A percentile compares a stretch with the other conserved stretches of the same genome.
These are phyloP conservation scores for Tulasnella calospora DNA, from an alignment of 768 basidiomycete genomes.

Conservation along the genomic window DNA sequence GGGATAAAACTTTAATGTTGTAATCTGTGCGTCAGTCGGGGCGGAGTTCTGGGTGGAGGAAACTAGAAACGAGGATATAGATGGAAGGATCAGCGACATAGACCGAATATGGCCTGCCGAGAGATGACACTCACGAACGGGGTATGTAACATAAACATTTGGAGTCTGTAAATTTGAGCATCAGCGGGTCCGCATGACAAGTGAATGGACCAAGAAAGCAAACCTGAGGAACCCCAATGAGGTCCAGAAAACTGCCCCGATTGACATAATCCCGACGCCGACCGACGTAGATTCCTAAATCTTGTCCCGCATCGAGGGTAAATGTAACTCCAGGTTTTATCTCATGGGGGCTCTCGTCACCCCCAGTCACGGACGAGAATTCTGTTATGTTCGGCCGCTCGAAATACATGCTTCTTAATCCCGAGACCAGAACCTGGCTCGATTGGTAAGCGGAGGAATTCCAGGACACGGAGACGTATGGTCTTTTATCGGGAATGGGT, in stretches of 20 bases:
- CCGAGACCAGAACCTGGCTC: neutral
- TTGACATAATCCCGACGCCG: neutral
- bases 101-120: neutral
- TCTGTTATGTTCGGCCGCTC: too few relatives aligned
- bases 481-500: neutral
- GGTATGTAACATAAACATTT: neutral
- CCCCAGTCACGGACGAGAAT: too few relatives aligned
- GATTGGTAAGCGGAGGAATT: neutral
- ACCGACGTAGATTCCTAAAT: neutral
- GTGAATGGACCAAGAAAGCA: neutral
- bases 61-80: neutral
- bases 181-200: neutral
- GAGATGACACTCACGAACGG: neutral
- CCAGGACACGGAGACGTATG: neutral
- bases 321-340: neutral
- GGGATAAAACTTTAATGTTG: neutral
- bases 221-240: neutral
- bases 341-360: too few relatives aligned
- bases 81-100: neutral
- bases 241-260: neutral
- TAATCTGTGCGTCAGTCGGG: neutral
- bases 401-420: too few relatives aligned
- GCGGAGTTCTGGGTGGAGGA: neutral
- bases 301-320: neutral
- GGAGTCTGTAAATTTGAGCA: neutral